Evolutionary conservation across 2,329 filamentous ascomycete genomes (phyloP).

Genomic region (Furcasterigmium furcatum): DNA sequence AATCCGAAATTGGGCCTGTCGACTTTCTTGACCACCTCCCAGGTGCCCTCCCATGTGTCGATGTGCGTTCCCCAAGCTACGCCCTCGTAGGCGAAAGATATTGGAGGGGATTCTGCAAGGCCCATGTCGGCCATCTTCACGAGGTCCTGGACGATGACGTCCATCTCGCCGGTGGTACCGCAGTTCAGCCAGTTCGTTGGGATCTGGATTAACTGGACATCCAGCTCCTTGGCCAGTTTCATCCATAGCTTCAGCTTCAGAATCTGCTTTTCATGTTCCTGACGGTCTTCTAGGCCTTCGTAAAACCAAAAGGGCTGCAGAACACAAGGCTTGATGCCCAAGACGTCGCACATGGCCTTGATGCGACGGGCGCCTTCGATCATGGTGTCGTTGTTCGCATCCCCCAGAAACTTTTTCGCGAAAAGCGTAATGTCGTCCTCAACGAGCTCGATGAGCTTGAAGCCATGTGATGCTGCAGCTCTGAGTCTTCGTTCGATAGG

Average conservation of each 20-base stretch:
- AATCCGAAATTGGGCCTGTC: conserved; percentile 66
- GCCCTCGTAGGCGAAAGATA: conserved; percentile 72
- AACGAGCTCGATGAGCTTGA: no score
- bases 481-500: no score
- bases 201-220: conserved; percentile 70
- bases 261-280: conserved; percentile 52
- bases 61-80: conserved; percentile 78
- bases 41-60: conserved; percentile 65
- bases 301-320: conserved; percentile 76
- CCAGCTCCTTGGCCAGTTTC: conserved; percentile 55
- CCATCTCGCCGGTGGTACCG: conserved; percentile 40
- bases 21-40: conserved; percentile 62
- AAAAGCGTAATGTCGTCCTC: no score
- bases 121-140: conserved; percentile 61
- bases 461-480: no score
- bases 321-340: no score
- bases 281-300: conserved; percentile 64
- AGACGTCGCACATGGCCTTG: no score
- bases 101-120: conserved; percentile 54
- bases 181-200: conserved; percentile 63
- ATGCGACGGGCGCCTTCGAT: no score
- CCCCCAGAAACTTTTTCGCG: no score
- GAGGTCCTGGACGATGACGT: conserved; percentile 23
- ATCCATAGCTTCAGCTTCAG: conserved; percentile 69
- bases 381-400: no score